Evolutionary conservation across 768 basidiomycete genomes (phyloP).

Genomic region (Lentinula detonsa): DNA sequence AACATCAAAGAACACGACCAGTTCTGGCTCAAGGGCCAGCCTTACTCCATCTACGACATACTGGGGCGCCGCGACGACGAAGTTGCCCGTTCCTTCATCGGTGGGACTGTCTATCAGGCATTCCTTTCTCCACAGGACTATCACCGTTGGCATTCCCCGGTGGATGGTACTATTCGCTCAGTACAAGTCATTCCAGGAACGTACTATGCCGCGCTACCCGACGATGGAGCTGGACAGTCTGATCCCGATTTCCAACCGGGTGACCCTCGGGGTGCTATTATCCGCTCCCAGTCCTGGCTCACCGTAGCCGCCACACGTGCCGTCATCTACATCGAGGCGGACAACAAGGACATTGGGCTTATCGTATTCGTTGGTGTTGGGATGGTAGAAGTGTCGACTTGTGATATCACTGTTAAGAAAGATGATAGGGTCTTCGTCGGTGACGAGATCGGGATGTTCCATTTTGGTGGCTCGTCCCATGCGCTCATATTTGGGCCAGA

Average conservation of each 20-base stretch:
- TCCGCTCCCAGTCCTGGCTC: constrained; percentile 17
- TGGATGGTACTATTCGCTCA: constrained; percentile 27
- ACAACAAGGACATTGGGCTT: constrained; percentile 32
- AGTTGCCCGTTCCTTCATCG: constrained; percentile 29
- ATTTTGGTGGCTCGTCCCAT: constrained; percentile 43
- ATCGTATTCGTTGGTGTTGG: constrained; percentile 36
- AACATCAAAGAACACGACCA: constrained; percentile 28
- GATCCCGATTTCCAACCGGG: background rate
- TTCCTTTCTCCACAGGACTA: constrained; percentile 41
- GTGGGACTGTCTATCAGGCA: constrained; percentile 38
- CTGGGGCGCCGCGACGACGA: constrained; percentile 25
- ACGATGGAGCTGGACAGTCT: constrained; percentile 7
- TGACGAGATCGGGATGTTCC: constrained; percentile 44
- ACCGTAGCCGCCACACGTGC: constrained; percentile 32
- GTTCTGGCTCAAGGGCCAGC: constrained; percentile 47
- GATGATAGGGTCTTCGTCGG: constrained; percentile 37
- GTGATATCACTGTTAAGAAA: constrained; percentile 32
- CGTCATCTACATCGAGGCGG: constrained; percentile 24
- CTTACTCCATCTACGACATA: constrained; percentile 43
- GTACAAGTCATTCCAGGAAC: constrained; percentile 32
- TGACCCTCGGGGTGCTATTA: constrained; percentile 7
- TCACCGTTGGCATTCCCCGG: constrained; percentile 48
- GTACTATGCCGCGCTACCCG: constrained; percentile 29
- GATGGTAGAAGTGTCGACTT: constrained; percentile 46
- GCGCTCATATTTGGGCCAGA: background rate